Evolutionary conservation across 495 filamentous ascomycete species (phyloP), one percentile per base, ranked within the genome.

Genomic region (Aspergillus heteromorphus): DNA sequence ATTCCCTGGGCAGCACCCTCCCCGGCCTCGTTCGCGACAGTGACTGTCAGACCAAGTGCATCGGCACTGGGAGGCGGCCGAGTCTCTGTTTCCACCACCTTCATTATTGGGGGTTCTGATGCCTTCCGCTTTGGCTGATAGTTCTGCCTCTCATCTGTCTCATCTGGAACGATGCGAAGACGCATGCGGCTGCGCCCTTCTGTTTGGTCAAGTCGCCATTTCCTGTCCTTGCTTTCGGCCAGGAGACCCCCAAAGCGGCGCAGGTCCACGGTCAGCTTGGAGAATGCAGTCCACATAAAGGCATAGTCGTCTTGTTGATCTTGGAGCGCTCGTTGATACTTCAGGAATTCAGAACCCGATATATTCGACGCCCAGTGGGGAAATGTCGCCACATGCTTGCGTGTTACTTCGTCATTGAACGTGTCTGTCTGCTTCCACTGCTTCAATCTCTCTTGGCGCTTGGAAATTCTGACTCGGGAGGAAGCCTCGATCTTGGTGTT

Each of bases 141-240:
- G 45, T 90, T 83, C 45, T 87, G 80, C 55, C 83, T 77, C 38
- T 85, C 83, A 10, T 74, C 73, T 14, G 81, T 79, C 41, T 81
- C 80, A 62, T 95, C 89, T 6, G 88, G 88, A 19, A 95, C 79
- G 45, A 95, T 81, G 5, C 93, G 83, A 48, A 95, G 75, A 38
- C 95, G 82, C 91, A 97, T 97, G 31, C 95, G 87, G 65, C 96
- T 96, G 14, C 92, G 83, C 34, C 92, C 95, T 73, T 98, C 93
- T 0, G 92, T 97, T 62, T 93, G 83, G 65, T 98, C 93, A 7
- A 98, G 81, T 63, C 87, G 89, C 90, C 90, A 97, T 65, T 88
- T 95, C 3, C 74, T 76, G 13, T 80, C 67, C 16, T 78, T 75
- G 0, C 77, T 71, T 43, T 87, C 80, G 43, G 87, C 83, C 36